phyloP scores from a whole-genome alignment of 495 filamentous ascomycete species.

The Xylaria scruposa region DNA sequence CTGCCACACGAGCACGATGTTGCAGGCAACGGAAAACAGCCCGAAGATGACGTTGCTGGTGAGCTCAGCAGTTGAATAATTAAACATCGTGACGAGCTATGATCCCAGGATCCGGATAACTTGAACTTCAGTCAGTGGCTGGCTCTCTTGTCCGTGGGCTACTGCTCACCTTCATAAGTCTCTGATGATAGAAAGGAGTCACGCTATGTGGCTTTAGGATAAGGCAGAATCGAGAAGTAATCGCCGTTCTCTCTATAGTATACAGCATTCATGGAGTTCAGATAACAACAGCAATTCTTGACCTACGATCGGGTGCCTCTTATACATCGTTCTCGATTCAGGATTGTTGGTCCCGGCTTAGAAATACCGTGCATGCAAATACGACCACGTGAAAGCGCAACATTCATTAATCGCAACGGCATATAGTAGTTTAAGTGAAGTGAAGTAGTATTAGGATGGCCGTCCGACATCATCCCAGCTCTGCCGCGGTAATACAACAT shows the following conservation, averaged over 20 bases:
- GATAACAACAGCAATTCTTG: not conserved
- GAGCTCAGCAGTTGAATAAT: slow-evolving; percentile 11
- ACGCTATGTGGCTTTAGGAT: not conserved
- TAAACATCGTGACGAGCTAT: not conserved
- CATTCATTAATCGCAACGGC: not conserved
- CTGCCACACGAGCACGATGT: slow-evolving; percentile 5
- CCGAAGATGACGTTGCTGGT: slow-evolving; percentile 16
- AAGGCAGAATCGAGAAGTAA: not conserved
- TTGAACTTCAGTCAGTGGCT: not conserved
- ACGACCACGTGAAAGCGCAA: slow-evolving; percentile 9
- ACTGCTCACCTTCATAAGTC: not conserved
- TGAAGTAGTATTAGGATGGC: slow-evolving; percentile 8
- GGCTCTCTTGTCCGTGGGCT: not conserved
- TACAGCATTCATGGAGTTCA: not conserved
- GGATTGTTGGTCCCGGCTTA: not conserved
- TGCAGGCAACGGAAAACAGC: slow-evolving; percentile 12
- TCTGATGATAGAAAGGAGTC: not conserved
- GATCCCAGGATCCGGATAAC: not conserved
- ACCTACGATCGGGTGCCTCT: not conserved
- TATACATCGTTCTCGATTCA: not conserved
- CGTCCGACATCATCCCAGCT: not conserved
- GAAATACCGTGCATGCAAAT: not conserved
- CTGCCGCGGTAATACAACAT: slow-evolving; percentile 22
- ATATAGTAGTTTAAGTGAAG: not conserved
- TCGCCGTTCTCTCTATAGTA: not conserved